Evolutionary conservation across 305 asterid genomes (phyloP).

Genomic region (Withania somnifera): DNA sequence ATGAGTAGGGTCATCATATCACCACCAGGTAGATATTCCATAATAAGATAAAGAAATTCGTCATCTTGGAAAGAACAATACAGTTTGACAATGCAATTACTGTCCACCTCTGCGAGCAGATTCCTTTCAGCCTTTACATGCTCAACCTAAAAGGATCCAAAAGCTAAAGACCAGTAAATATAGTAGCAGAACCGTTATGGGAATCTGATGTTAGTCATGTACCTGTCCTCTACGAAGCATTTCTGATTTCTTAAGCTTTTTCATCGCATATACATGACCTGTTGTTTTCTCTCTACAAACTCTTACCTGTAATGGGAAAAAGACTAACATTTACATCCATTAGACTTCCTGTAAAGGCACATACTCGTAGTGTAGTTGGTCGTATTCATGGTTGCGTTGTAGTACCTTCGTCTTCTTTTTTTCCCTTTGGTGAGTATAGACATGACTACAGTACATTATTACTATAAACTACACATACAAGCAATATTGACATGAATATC

Average conservation of each 20-base stretch:
- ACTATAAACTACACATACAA: neutral
- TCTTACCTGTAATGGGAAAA: conserved; percentile 53
- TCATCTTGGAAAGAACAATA: conserved; percentile 94
- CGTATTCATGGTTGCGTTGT: neutral
- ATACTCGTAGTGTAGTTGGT: neutral
- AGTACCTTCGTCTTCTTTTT: neutral
- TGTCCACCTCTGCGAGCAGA: conserved; percentile 91
- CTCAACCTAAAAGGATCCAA: conserved; percentile 54
- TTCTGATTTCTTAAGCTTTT: conserved; percentile 92
- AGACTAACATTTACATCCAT: neutral
- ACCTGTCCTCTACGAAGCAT: conserved; percentile 99
- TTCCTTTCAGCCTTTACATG: conserved; percentile 97
- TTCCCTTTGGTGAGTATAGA: neutral
- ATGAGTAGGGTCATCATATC: conserved; percentile 96
- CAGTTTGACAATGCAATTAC: conserved; percentile 85
- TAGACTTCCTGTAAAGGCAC: neutral
- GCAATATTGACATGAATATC: neutral
- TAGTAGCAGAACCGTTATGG: conserved; percentile 16
- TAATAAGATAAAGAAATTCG: conserved; percentile 78
- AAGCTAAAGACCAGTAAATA: conserved; percentile 23
- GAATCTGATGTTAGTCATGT: conserved; percentile 18
- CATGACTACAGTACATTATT: neutral
- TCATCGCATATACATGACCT: conserved; percentile 88
- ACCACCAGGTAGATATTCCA: conserved; percentile 98
- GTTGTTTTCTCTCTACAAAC: conserved; percentile 87